Percentiles rank a stretch among this genome's conserved stretches.
Evolutionary conservation across 305 asterid species (phyloP).

Genomic region (Plantago coronopus): DNA sequence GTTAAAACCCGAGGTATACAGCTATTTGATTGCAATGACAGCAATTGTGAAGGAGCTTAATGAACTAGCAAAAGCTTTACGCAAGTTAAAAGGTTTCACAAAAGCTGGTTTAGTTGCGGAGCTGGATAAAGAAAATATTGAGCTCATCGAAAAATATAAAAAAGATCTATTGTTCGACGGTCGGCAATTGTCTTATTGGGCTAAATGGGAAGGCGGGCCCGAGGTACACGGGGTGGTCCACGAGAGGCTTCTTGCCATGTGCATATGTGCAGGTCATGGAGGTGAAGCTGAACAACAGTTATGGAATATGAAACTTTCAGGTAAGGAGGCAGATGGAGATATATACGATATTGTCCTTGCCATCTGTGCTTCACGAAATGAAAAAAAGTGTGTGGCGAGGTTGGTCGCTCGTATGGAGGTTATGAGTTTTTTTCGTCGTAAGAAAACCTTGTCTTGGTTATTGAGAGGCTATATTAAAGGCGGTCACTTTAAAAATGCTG

Average conservation of each 20-base stretch:
- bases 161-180: slow-evolving; percentile 58
- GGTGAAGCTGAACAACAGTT: slow-evolving; percentile 70
- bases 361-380: slow-evolving; percentile 82
- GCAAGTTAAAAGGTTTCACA: slow-evolving; percentile 64
- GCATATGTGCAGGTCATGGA: slow-evolving; percentile 80
- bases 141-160: slow-evolving; percentile 59
- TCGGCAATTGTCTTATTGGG: slow-evolving; percentile 56
- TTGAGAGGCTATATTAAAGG: slow-evolving; percentile 92
- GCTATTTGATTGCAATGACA: slow-evolving; percentile 90
- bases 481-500: slow-evolving; percentile 76
- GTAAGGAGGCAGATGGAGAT: slow-evolving; percentile 69
- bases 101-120: slow-evolving; percentile 54
- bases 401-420: slow-evolving; percentile 60
- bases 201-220: slow-evolving; percentile 57
- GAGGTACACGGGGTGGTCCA: slow-evolving; percentile 57
- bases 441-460: slow-evolving; percentile 75
- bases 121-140: slow-evolving; percentile 42
- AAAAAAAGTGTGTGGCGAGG: slow-evolving; percentile 49
- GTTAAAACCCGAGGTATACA: slow-evolving; percentile 77
- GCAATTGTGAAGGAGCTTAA: slow-evolving; percentile 87
- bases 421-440: slow-evolving; percentile 47
- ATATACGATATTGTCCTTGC: slow-evolving; percentile 81
- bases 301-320: slow-evolving; percentile 81
- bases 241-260: slow-evolving; percentile 88
- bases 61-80: slow-evolving; percentile 78